phyloP scores from a whole-genome alignment of 2,329 filamentous ascomycete species.

The Aspergillus brasiliensis region DNA sequence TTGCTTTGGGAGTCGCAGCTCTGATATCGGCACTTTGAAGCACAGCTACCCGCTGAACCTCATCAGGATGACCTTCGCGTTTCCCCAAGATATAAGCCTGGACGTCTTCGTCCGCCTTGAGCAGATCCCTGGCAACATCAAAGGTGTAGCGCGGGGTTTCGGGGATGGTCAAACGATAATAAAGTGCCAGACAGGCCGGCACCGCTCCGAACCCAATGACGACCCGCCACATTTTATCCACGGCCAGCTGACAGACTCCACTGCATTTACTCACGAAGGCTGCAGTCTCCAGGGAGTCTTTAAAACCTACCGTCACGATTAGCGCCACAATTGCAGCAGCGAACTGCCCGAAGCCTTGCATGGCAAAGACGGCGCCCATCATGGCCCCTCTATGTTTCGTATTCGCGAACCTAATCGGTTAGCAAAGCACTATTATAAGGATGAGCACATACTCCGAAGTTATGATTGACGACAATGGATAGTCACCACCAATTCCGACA shows the following conservation, averaged over 20 bases:
- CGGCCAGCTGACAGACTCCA: slow-evolving; percentile 65
- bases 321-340: slow-evolving; percentile 73
- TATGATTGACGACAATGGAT: slow-evolving; percentile 79
- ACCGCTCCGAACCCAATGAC: slow-evolving; percentile 81
- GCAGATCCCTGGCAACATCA: slow-evolving; percentile 73
- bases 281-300: slow-evolving; percentile 59
- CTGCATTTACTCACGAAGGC: slow-evolving; percentile 59
- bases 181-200: slow-evolving; percentile 77
- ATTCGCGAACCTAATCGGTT: slow-evolving; percentile 65
- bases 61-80: slow-evolving; percentile 65
- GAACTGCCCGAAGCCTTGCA: slow-evolving; percentile 84
- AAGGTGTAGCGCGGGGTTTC: slow-evolving; percentile 89
- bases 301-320: slow-evolving; percentile 73
- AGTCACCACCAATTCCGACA: slow-evolving; percentile 78
- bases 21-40: slow-evolving; percentile 56
- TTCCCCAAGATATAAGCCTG: slow-evolving; percentile 72
- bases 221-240: slow-evolving; percentile 86
- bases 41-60: slow-evolving; percentile 63
- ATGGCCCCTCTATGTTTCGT: slow-evolving; percentile 85
- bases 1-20: slow-evolving; percentile 69
- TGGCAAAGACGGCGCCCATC: slow-evolving; percentile 84
- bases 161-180: slow-evolving; percentile 84
- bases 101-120: slow-evolving; percentile 72
- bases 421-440: neutral
- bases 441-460: slow-evolving; percentile 65